phyloP scores from a whole-genome alignment of 257 asterid genomes.

The Solanum stenotomum region DNA sequence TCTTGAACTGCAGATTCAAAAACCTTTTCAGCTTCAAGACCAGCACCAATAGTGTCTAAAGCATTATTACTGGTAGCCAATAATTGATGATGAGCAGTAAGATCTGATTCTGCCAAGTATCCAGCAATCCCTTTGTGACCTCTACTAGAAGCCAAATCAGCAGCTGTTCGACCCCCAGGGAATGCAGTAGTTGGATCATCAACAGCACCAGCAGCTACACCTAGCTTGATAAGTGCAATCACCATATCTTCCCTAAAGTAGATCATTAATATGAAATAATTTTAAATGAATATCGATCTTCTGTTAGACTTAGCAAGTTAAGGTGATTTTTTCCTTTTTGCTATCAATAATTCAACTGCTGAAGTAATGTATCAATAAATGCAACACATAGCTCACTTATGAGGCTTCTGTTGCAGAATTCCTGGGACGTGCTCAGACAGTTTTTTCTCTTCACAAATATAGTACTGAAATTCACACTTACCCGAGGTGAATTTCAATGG shows the following conservation, averaged over 20 bases:
- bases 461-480: background rate
- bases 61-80: constrained; percentile 4
- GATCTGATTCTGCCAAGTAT: constrained; percentile 18
- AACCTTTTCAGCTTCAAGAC: constrained; percentile 5
- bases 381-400: background rate
- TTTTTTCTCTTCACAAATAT: background rate
- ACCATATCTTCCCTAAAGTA: constrained; percentile 12
- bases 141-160: constrained; percentile 20
- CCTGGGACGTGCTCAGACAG: background rate
- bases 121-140: constrained; percentile 25
- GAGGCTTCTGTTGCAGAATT: background rate
- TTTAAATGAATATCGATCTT: background rate
- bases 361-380: background rate
- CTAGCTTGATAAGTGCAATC: constrained; percentile 13
- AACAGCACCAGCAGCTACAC: constrained; percentile 18
- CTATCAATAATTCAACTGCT: background rate
- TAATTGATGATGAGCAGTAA: constrained; percentile 6
- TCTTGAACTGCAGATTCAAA: constrained; percentile 1
- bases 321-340: background rate
- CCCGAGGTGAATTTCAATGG: background rate
- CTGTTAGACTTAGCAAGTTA: background rate
- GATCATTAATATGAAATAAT: background rate
- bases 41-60: constrained; percentile 2
- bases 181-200: constrained; percentile 18
- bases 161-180: constrained; percentile 21